Conservation (phyloP, 2,329 filamentous ascomycete genomes). For the Zelopaecilomyces penicillatus region DNA sequence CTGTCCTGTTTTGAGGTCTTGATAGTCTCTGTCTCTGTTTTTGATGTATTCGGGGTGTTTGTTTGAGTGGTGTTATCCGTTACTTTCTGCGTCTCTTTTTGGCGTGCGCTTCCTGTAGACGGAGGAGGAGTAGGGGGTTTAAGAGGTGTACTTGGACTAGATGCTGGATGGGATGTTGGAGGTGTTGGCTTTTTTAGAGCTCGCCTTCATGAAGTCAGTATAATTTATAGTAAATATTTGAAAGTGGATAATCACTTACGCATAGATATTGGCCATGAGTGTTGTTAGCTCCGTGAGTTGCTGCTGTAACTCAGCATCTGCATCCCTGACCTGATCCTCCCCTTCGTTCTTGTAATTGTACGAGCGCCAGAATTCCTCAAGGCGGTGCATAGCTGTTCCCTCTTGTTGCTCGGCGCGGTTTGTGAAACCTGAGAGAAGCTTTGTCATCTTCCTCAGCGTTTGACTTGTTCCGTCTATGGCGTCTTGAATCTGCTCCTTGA, state of each 20-base stretch:
- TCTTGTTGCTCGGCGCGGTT: constrained; percentile 11
- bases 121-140: not conserved
- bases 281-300: constrained; percentile 19
- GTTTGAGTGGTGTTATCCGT: not conserved
- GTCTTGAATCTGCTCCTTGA: constrained; percentile 22
- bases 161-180: not conserved
- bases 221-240: not conserved
- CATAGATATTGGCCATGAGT: constrained; percentile 26
- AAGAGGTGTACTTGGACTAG: not conserved
- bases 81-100: not conserved
- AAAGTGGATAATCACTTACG: constrained; percentile 14
- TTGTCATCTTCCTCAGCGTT: constrained; percentile 21
- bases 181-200: constrained; percentile 19
- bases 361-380: constrained; percentile 25
- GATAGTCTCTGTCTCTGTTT: not conserved
- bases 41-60: not conserved
- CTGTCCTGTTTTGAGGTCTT: not conserved
- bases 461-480: constrained; percentile 17
- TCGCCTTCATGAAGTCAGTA: constrained; percentile 11
- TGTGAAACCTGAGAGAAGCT: constrained; percentile 20
- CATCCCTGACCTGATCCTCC: constrained; percentile 22
- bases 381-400: constrained; percentile 12
- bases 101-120: no score
- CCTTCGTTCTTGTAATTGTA: constrained; percentile 25
- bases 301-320: constrained; percentile 21